phyloP scores from a whole-genome alignment of 352 stramenopile species.

The Pythium myriotylum region DNA sequence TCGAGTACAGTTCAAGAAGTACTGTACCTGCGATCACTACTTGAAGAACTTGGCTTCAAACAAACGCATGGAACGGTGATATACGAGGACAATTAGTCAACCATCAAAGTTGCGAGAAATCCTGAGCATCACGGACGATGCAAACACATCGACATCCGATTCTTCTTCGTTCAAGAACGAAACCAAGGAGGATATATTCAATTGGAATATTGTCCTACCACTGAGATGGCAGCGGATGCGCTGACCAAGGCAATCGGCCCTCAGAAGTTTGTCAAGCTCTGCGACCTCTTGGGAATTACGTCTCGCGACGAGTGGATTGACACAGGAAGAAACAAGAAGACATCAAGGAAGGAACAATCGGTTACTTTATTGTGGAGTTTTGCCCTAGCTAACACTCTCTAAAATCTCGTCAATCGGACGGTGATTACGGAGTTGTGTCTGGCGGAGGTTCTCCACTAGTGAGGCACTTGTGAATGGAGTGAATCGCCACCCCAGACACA shows the following conservation, averaged over 20 bases:
- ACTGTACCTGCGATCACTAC: slow-evolving; percentile 7
- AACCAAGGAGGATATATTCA: not conserved
- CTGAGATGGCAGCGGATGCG: slow-evolving; percentile 4
- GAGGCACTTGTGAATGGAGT: slow-evolving; percentile 10
- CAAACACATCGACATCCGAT: slow-evolving; percentile 18
- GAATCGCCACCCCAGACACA: slow-evolving; percentile 11
- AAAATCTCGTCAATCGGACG: not conserved
- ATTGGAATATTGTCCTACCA: slow-evolving; percentile 10
- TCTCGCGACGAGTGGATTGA: not conserved
- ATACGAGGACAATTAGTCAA: slow-evolving; percentile 12
- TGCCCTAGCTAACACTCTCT: not conserved
- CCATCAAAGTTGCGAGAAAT: not conserved
- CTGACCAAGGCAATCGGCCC: slow-evolving; percentile 13
- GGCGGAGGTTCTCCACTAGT: slow-evolving; percentile 14
- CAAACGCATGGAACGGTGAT: not conserved
- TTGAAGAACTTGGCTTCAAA: not conserved
- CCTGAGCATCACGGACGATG: slow-evolving; percentile 15
- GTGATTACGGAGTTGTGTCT: not conserved
- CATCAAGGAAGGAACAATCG: not conserved
- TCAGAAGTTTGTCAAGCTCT: not conserved
- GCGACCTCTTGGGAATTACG: not conserved
- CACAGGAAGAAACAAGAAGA: slow-evolving; percentile 3
- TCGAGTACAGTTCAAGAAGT: slow-evolving; percentile 5
- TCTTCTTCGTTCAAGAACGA: slow-evolving; percentile 12
- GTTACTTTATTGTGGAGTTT: not conserved